These are phyloP conservation scores for Debaryomyces fabryi DNA, from an alignment of 1,139 yeast species.

Conservation along the genomic window DNA sequence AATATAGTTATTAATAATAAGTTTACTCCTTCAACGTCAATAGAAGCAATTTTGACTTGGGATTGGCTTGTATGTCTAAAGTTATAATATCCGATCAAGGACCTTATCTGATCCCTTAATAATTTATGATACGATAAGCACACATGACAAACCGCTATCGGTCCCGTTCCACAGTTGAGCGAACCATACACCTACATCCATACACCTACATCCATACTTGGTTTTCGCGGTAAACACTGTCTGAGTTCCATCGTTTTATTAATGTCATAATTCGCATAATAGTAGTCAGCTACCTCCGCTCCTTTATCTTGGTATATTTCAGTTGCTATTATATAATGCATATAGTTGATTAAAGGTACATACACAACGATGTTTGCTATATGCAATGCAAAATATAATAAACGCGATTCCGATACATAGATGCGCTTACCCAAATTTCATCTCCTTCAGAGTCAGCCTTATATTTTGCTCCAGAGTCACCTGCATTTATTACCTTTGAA, in stretches of 20 bases:
- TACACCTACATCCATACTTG: too few relatives aligned
- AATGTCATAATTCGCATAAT: background rate
- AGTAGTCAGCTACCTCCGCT: background rate
- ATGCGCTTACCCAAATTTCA: background rate
- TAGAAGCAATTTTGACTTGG: background rate
- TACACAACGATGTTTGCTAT: background rate
- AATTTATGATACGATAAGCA: background rate
- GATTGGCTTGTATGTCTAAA: background rate
- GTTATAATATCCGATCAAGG: slow-evolving; percentile 1
- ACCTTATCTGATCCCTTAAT: slow-evolving; percentile 8
- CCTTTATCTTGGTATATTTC: background rate
- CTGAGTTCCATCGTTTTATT: too few relatives aligned
- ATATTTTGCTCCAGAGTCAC: too few relatives aligned
- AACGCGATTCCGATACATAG: too few relatives aligned
- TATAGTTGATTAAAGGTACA: background rate
- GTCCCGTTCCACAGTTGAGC: too few relatives aligned
- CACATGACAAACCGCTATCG: slow-evolving; percentile 1
- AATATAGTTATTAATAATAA: background rate
- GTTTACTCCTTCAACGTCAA: background rate
- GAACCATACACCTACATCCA: background rate
- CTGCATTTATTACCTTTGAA: too few relatives aligned
- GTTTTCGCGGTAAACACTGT: too few relatives aligned
- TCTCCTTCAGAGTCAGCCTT: background rate
- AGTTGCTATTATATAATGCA: background rate
- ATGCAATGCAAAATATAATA: background rate